These are phyloP conservation scores for Ilyonectria robusta DNA, from an alignment of 2,329 filamentous ascomycete genomes.

Conservation along the genomic window DNA sequence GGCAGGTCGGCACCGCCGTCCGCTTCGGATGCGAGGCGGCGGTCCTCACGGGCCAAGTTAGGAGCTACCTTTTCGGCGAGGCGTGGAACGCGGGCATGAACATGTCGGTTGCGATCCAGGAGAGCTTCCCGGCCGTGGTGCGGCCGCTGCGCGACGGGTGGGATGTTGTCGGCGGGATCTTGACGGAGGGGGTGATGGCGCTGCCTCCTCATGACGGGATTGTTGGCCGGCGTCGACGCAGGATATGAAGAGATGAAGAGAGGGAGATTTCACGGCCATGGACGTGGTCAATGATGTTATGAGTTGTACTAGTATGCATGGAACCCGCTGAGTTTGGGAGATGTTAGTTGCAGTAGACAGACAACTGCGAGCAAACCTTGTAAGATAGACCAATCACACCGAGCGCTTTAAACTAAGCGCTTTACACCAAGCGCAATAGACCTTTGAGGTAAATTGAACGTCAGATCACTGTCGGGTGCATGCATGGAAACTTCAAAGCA, in stretches of 20 bases:
- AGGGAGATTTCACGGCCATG: not conserved
- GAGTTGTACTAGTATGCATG: not conserved
- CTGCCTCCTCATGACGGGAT: conserved; percentile 31
- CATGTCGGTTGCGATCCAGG: conserved; percentile 12
- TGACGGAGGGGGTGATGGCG: conserved; percentile 30
- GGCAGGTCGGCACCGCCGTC: not conserved
- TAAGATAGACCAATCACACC: not conserved
- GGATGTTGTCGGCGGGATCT: conserved; percentile 2
- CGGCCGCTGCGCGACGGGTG: conserved; percentile 9
- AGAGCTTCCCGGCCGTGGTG: conserved; percentile 15
- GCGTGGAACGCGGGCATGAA: conserved; percentile 16
- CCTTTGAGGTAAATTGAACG: not conserved
- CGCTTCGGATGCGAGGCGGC: conserved; percentile 19
- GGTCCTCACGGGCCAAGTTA: conserved; percentile 9
- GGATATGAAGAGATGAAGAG: not conserved
- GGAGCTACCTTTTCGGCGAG: conserved; percentile 20
- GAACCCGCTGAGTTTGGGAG: not conserved
- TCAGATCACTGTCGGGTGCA: not conserved
- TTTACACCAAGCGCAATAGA: not conserved
- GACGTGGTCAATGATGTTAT: not conserved
- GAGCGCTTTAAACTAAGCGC: no score
- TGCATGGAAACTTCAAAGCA: not conserved
- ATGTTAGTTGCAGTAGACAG: not conserved
- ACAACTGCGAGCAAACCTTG: not conserved
- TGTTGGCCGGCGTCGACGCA: conserved; percentile 8